A percentile compares a stretch with the other conserved stretches of the same genome.
These are phyloP conservation scores for Pezicula radicicola DNA, from an alignment of 2,329 filamentous ascomycete species.

Conservation along the genomic window DNA sequence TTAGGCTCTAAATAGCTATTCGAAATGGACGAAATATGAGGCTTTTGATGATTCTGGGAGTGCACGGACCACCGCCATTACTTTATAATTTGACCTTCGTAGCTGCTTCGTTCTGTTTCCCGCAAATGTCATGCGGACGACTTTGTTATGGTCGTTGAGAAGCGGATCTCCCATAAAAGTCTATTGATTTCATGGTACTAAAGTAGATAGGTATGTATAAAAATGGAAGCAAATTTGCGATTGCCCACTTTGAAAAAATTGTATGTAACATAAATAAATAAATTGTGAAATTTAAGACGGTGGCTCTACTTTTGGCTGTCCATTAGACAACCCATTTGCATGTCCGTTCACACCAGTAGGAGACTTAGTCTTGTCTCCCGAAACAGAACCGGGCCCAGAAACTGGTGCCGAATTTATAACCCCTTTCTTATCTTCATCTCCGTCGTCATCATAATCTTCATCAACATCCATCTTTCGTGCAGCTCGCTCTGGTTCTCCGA, in stretches of 20 bases:
- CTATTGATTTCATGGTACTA: too few species aligned
- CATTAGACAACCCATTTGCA: slow-evolving; percentile 27
- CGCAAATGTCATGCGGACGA: too few species aligned
- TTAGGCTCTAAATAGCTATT: too few species aligned
- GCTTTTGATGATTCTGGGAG: too few species aligned
- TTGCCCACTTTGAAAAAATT: too few species aligned
- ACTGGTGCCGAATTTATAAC: slow-evolving; percentile 41
- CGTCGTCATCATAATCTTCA: slow-evolving; percentile 95
- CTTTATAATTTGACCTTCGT: too few species aligned
- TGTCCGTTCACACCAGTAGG: slow-evolving; percentile 37
- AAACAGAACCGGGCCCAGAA: slow-evolving; percentile 38
- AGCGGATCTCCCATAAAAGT: too few species aligned
- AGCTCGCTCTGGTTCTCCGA: slow-evolving; percentile 75
- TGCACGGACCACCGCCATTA: too few species aligned
- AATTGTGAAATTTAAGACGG: slow-evolving; percentile 7
- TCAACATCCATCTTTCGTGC: slow-evolving; percentile 96
- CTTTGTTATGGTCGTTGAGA: too few species aligned
- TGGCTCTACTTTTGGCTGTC: slow-evolving; percentile 25
- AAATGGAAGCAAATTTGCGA: not conserved
- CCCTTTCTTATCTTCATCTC: slow-evolving; percentile 75
- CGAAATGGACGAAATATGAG: too few species aligned
- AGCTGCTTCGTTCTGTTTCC: too few species aligned
- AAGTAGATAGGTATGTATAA: not conserved
- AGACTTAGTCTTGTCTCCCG: slow-evolving; percentile 49
- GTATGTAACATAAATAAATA: not conserved